phyloP scores from a whole-genome alignment of 1,284 basidiomycete species.

The Apiotrichum montevideense region DNA sequence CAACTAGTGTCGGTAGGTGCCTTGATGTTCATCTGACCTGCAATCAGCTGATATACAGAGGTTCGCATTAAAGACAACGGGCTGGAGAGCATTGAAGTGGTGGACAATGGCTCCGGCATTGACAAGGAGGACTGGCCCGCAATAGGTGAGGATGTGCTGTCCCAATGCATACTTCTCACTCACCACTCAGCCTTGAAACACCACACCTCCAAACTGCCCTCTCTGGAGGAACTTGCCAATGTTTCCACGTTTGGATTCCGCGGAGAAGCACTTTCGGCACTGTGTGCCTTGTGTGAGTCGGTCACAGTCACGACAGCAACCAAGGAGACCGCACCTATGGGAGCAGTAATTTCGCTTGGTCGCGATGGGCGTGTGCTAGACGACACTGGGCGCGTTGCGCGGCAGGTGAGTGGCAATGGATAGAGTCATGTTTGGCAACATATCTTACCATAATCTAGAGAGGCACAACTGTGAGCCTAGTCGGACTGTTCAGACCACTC shows the following conservation, averaged over 20 bases:
- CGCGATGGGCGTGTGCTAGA: conserved; percentile 56
- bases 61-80: conserved; percentile 88
- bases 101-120: conserved; percentile 90
- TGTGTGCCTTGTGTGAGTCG: conserved; percentile 75
- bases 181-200: conserved; percentile 68
- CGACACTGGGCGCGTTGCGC: conserved; percentile 57
- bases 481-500: conserved; percentile 69
- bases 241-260: conserved; percentile 90
- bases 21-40: neutral
- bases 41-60: conserved; percentile 52
- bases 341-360: conserved; percentile 67
- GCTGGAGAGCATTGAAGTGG: conserved; percentile 74
- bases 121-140: conserved; percentile 65
- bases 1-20: conserved; percentile 71
- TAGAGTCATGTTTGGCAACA: conserved; percentile 36
- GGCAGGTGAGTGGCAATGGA: conserved; percentile 56
- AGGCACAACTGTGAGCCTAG: conserved; percentile 77
- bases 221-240: conserved; percentile 66
- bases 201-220: conserved; percentile 83
- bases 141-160: conserved; percentile 55
- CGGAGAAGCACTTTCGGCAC: conserved; percentile 88
- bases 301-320: conserved; percentile 72
- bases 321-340: conserved; percentile 63
- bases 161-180: neutral
- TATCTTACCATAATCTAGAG: conserved; percentile 50